Evolutionary conservation across 1,139 yeast genomes (phyloP).

Genomic region (Magnusiomyces ingens): DNA sequence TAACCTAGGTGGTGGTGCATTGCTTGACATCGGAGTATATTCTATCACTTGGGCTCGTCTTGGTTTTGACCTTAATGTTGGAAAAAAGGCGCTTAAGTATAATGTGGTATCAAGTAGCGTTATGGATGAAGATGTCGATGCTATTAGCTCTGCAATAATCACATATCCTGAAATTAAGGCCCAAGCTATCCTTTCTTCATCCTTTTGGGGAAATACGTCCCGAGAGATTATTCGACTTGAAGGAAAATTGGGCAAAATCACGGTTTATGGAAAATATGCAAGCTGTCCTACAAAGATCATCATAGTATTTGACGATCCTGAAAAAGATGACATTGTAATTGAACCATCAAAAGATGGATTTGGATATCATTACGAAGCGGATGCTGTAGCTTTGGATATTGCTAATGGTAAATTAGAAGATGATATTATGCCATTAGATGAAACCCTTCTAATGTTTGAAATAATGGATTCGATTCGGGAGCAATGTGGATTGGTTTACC

Average conservation of each 20-base stretch:
- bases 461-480: constrained; percentile 42
- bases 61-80: constrained; percentile 29
- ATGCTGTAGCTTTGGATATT: constrained; percentile 32
- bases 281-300: constrained; percentile 28
- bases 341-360: constrained; percentile 26
- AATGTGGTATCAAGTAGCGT: constrained; percentile 20
- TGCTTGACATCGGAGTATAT: constrained; percentile 56
- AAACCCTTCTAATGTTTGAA: constrained; percentile 40
- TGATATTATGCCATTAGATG: constrained; percentile 38
- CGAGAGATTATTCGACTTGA: constrained; percentile 26
- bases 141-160: constrained; percentile 25
- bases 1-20: constrained; percentile 52
- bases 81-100: constrained; percentile 23
- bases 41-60: constrained; percentile 41
- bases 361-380: constrained; percentile 50
- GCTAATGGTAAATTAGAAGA: constrained; percentile 38
- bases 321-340: constrained; percentile 17
- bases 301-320: constrained; percentile 13
- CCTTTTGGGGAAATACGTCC: constrained; percentile 23
- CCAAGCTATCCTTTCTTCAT: constrained; percentile 28
- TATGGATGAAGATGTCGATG: constrained; percentile 29
- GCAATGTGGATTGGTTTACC: constrained; percentile 40
- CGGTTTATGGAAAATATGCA: constrained; percentile 26
- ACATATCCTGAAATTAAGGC: constrained; percentile 27
- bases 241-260: constrained; percentile 32